Evolutionary conservation across 805 yeast species (phyloP), one percentile per base, ranked within the genome.

Genomic region (Clavispora santaluciae): DNA sequence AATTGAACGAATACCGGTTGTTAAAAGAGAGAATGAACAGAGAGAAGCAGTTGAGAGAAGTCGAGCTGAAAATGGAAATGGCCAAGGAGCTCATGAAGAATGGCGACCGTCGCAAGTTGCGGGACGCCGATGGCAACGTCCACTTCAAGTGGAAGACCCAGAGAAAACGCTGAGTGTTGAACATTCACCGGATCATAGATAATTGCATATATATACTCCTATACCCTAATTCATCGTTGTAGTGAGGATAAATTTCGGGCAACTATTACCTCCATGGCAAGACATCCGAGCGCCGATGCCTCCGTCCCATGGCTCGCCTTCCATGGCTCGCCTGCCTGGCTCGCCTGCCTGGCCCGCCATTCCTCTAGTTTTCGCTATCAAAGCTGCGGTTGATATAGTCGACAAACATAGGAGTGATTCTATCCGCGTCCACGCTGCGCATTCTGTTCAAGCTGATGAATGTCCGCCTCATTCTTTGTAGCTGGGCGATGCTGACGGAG

Each of bases 61-160:
- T 91, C 13, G 83, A 87, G 55, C 73, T 72, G 31, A 77, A 81
- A 54, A 79, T 90, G 79, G 86, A 84, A 42, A 53, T 77, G 42
- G 95, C 89, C 54, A 79, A 85, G 46, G 95, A 90, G 56, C 73
- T 89, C 41, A 88, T 91, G 95, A 87, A 87, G 60, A 84, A 81
- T 50, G 98, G 98, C 0, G 78, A 80, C 45, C 86, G 86, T 66
- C 85, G 83, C 74, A 89, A 89, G 68, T 60, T 83, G 5, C 70
- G 74, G 3, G 83, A 74, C 42, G 66, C 73, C 12, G 73, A 78
- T 24, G 98, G 98, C 4, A 75, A 76, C 42, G 76, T 77, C 0
- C 70, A 74, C 2, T 93, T 77, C 67, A 87, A 87, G 66, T 91
- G 97, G 95, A 86, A 83, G 59, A 83, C 77, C 51, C 79, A 79